These are phyloP conservation scores for Coemansia asiatica DNA, from an alignment of 192 early-diverging fungal genomes.

Conservation along the genomic window DNA sequence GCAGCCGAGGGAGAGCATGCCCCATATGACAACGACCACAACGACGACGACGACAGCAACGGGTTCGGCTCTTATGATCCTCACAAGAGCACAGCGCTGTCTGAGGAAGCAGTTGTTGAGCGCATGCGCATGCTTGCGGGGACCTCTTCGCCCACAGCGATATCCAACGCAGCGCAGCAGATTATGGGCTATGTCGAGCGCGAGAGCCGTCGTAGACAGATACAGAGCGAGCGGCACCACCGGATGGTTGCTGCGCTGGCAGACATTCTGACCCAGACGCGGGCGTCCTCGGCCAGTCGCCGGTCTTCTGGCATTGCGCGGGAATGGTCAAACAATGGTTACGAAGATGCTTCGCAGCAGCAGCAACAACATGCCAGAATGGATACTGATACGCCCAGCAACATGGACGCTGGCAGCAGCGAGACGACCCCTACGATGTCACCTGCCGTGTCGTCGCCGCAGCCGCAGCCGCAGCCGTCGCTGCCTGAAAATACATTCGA, in stretches of 20 bases:
- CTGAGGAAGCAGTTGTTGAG: constrained; percentile 26
- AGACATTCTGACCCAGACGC: constrained; percentile 33
- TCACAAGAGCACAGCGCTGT: not conserved
- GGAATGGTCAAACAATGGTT: constrained; percentile 8
- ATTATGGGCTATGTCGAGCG: constrained; percentile 50
- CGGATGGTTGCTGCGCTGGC: constrained; percentile 41
- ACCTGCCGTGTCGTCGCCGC: constrained; percentile 2
- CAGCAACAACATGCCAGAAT: not conserved
- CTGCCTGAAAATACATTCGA: not conserved
- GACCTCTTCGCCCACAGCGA: constrained; percentile 22
- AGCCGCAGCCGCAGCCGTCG: too few species aligned
- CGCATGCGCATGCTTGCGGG: constrained; percentile 36
- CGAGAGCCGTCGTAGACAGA: constrained; percentile 43
- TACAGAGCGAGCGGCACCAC: constrained; percentile 51
- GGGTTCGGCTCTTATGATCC: too few species aligned
- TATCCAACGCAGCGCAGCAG: constrained; percentile 33
- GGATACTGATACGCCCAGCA: not conserved
- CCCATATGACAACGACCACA: not conserved
- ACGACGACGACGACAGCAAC: constrained; percentile 3
- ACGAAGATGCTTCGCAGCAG: not conserved
- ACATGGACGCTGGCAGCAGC: not conserved
- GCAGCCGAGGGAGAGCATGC: not conserved
- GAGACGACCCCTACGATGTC: constrained; percentile 22
- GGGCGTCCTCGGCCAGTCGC: constrained; percentile 28
- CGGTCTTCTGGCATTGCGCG: constrained; percentile 24